Evolutionary conservation across 1,139 yeast species (phyloP), one percentile per base, ranked within the genome.

Genomic region (Lodderomyces metapsilosis): DNA sequence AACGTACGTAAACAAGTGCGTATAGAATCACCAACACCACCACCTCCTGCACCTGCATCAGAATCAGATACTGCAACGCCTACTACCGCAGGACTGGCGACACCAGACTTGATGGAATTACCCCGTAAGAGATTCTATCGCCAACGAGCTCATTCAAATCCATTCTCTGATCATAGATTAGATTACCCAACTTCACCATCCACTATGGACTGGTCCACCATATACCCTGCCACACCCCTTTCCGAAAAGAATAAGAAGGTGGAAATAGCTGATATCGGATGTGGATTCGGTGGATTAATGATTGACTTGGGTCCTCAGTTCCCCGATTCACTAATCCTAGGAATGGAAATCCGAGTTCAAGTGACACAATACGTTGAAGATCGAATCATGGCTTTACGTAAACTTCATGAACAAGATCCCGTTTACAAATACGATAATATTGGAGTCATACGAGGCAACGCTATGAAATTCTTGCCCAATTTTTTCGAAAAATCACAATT

Each of bases 291-390:
- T 38, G 99, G 99, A 0, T 72, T 92, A 45, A 62, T 88, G 56
- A 81, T 87, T 37, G 85, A 88, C 39, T 73, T 92, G 43, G 85
- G 96, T 2, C 86, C 91, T 2, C 80, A 70, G 42, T 84, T 84
- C 49, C 91, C 94, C 1, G 77, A 84, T 3, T 76, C 74, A 17
- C 70, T 88, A 55, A 83, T 89, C 39, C 71, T 92, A 40, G 98
- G 98, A 16, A 88, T 91, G 96, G 99, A 92, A 65, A 94, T 92
- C 56, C 78, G 99, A 57, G 96, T 89, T 13, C 99, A 92, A 64
- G 98, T 92, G 38, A 91, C 98, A 2, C 89, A 92, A 54, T 92
- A 91, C 58, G 98, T 92, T 16, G 96, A 92, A 62, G 98, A 94
- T 62, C 74, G 97, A 55, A 89, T 92, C 50, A 78, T 88, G 48